Conservation (phyloP, 1,139 yeast species). For the Scheffersomyces lignicola region DNA sequence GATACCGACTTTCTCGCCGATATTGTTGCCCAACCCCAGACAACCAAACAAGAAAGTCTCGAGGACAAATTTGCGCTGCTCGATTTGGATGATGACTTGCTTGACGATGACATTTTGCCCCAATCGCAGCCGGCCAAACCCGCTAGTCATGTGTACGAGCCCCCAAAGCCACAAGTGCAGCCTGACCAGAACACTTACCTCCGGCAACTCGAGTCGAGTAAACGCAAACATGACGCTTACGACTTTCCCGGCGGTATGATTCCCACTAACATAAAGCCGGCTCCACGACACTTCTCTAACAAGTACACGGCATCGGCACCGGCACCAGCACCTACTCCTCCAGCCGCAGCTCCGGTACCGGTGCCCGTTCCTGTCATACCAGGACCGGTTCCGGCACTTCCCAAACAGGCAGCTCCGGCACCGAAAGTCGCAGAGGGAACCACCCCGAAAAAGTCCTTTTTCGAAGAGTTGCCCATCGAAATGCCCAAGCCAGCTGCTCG, state of each 20-base stretch:
- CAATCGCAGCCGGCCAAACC: not conserved
- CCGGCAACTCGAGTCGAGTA: conserved; percentile 40
- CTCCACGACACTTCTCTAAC: conserved; percentile 24
- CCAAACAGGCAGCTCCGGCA: conserved; percentile 2
- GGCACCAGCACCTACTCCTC: conserved; percentile 8
- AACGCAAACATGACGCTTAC: conserved; percentile 70
- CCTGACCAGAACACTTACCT: conserved; percentile 11
- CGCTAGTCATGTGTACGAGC: conserved; percentile 7
- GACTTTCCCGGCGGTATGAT: conserved; percentile 73
- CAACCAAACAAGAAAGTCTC: not conserved
- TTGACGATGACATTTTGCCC: conserved; percentile 16
- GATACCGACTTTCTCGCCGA: conserved; percentile 12
- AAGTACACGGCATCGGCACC: conserved; percentile 17
- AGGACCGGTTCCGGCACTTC: conserved; percentile 1
- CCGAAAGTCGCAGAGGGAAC: conserved; percentile 6
- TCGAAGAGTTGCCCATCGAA: conserved; percentile 52
- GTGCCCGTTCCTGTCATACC: conserved; percentile 7
- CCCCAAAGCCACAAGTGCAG: conserved; percentile 4
- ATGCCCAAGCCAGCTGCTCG: conserved; percentile 33
- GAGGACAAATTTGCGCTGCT: conserved; percentile 13
- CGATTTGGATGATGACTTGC: conserved; percentile 17
- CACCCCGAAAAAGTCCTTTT: conserved; percentile 42
- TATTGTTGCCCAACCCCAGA: not conserved
- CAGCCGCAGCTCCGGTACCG: conserved; percentile 3
- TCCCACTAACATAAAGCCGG: conserved; percentile 37